Evolutionary conservation across 805 yeast genomes (phyloP).

Genomic region (Saccharomycopsis malanga): DNA sequence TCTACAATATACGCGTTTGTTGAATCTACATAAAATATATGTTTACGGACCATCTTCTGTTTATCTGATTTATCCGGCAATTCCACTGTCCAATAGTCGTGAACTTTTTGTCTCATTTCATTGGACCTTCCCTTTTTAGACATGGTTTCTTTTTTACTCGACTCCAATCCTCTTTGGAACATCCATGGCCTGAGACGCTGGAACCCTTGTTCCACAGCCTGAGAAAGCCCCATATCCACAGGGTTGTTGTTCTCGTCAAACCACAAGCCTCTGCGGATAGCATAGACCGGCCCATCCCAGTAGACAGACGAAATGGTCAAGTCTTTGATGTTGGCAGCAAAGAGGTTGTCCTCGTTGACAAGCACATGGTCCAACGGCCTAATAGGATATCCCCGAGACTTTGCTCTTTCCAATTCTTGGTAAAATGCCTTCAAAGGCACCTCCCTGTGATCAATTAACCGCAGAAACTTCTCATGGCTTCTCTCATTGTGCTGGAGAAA

Average conservation of each 20-base stretch:
- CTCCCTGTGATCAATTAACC: conserved; percentile 2
- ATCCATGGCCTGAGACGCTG: conserved; percentile 31
- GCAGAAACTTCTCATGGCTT: neutral
- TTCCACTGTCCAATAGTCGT: conserved; percentile 6
- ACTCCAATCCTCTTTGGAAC: conserved; percentile 2
- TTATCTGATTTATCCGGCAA: neutral
- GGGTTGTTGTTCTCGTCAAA: conserved; percentile 55
- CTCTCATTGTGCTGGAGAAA: conserved; percentile 10
- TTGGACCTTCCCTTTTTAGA: conserved; percentile 1
- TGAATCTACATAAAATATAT: conserved; percentile 11
- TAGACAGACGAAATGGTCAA: conserved; percentile 60
- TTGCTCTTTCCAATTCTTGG: neutral
- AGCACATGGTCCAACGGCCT: conserved; percentile 31
- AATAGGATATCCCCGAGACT: neutral
- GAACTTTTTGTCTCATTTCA: conserved; percentile 7
- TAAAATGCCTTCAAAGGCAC: conserved; percentile 5
- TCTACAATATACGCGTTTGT: conserved; percentile 15
- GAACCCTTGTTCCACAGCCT: conserved; percentile 55
- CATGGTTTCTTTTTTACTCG: neutral
- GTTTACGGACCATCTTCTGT: conserved; percentile 1
- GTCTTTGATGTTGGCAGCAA: conserved; percentile 55
- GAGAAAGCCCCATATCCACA: conserved; percentile 41
- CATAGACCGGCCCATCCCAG: conserved; percentile 86
- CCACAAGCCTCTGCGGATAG: conserved; percentile 84
- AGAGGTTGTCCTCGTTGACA: conserved; percentile 77